Percentiles rank a stretch among this genome's conserved stretches.
Evolutionary conservation across 345 rosid species (phyloP).

Genomic region (Hibiscus mutabilis): DNA sequence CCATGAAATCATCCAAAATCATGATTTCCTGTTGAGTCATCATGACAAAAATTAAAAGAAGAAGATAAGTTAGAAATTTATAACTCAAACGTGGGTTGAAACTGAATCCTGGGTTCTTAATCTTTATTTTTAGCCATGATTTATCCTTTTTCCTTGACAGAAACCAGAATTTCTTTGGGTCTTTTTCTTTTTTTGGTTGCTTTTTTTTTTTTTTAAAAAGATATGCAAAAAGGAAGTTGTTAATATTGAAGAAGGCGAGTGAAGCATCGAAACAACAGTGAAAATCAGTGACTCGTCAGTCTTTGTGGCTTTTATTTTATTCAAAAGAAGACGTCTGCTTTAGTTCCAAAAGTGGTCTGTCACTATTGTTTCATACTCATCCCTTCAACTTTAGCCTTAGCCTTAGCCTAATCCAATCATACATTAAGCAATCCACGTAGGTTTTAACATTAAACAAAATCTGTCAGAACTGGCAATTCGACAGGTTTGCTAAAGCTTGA

Average conservation of each 20-base stretch:
- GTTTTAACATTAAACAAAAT: background rate
- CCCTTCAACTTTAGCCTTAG: background rate
- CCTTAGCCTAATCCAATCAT: background rate
- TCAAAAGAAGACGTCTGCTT: background rate
- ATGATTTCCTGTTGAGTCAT: too few relatives aligned
- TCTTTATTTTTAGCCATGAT: background rate
- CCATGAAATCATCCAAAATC: too few relatives aligned
- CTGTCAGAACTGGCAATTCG: background rate
- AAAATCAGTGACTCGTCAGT: background rate
- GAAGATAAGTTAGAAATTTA: background rate
- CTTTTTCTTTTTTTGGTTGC: background rate
- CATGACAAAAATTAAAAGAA: too few relatives aligned
- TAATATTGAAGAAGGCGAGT: background rate
- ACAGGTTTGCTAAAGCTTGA: background rate
- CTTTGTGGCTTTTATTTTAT: background rate
- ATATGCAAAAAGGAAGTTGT: background rate
- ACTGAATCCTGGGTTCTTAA: background rate
- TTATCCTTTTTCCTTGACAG: background rate
- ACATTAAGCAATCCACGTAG: background rate
- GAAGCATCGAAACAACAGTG: background rate
- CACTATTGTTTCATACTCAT: background rate
- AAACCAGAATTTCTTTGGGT: background rate
- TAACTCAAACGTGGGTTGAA: background rate
- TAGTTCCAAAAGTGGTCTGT: background rate
- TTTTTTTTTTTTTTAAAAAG: background rate